These are phyloP conservation scores for Pseudogymnoascus verrucosus DNA, from an alignment of 2,329 filamentous ascomycete genomes.

Conservation along the genomic window DNA sequence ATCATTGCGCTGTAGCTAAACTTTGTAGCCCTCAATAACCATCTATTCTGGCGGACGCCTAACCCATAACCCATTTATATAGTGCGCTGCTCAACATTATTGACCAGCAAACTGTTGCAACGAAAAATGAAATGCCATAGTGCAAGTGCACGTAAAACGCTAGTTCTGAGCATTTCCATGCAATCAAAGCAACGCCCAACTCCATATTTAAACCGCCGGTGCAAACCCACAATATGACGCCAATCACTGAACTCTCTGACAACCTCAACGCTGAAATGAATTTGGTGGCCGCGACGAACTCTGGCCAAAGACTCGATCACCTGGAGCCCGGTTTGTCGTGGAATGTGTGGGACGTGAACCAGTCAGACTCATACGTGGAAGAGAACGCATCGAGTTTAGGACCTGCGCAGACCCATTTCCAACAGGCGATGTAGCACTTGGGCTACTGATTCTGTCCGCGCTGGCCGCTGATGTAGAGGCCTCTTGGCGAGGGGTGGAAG, in stretches of 20 bases:
- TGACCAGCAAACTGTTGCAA: slow-evolving; percentile 4
- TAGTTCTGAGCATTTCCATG: neutral
- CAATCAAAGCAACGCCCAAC: slow-evolving; percentile 1
- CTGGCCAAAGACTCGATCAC: neutral
- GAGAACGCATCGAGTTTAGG: neutral
- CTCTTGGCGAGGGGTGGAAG: neutral
- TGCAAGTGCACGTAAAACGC: slow-evolving; percentile 3
- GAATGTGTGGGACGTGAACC: neutral
- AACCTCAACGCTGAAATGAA: neutral
- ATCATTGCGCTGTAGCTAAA: slow-evolving; percentile 5
- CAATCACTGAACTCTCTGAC: neutral
- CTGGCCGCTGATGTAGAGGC: neutral
- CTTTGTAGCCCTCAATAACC: neutral
- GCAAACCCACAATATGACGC: neutral
- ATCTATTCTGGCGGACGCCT: neutral
- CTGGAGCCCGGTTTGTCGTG: neutral
- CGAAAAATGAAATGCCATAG: neutral
- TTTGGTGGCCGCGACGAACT: neutral
- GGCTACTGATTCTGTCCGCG: neutral
- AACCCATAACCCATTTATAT: neutral
- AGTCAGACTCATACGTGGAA: neutral
- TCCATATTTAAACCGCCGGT: slow-evolving; percentile 1
- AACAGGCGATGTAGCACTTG: neutral
- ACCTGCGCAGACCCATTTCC: neutral
- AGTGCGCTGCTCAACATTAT: neutral